A percentile compares a stretch with the other conserved stretches of the same genome.
phyloP scores from a whole-genome alignment of 108 stramenopile species.

The Nannochloropsis salina region DNA sequence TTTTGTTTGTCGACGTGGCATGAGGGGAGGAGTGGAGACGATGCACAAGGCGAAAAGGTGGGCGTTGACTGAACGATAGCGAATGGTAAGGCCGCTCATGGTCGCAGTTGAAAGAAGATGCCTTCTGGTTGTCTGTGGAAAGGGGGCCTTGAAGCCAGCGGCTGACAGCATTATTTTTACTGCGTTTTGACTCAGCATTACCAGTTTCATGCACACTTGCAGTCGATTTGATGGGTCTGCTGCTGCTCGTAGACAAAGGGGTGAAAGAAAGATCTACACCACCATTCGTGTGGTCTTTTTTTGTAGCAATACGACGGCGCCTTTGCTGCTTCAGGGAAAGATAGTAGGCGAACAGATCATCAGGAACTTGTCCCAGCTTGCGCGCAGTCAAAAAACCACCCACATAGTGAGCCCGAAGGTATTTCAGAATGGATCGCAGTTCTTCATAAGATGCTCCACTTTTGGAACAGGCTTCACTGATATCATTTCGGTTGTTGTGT shows the following conservation, averaged over 20 bases:
- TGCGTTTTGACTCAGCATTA: too few species aligned
- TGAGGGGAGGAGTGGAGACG: too few species aligned
- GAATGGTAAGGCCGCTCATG: too few species aligned
- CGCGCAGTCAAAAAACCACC: background rate
- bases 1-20: too few species aligned
- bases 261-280: background rate
- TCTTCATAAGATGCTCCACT: conserved; percentile 5
- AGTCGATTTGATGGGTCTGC: too few species aligned
- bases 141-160: too few species aligned
- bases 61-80: too few species aligned
- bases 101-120: too few species aligned
- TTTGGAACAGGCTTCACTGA: background rate
- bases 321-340: background rate
- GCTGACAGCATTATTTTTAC: too few species aligned
- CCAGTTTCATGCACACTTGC: too few species aligned
- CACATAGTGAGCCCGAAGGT: background rate
- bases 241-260: background rate
- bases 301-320: background rate
- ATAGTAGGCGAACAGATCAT: background rate
- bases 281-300: background rate
- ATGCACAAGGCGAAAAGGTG: too few species aligned
- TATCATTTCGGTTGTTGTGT: background rate
- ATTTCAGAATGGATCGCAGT: conserved; percentile 17
- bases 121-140: too few species aligned
- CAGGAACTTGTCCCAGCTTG: background rate